phyloP scores from a whole-genome alignment of 208 protist genomes.

The Crithidia acanthocephali region DNA sequence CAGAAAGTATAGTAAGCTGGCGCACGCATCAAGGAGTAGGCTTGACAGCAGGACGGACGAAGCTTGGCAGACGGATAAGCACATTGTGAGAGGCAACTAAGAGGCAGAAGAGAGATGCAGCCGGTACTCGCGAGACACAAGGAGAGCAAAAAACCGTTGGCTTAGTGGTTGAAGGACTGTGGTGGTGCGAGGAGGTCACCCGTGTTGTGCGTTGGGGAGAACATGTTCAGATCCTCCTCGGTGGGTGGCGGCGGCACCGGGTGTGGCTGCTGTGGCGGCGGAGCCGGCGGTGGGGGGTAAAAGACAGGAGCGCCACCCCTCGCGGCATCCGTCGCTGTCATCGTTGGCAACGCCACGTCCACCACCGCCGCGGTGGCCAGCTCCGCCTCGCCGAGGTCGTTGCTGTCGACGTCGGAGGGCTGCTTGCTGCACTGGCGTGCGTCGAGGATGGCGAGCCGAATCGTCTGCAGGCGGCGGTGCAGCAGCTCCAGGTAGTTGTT shows the following conservation, averaged over 20 bases:
- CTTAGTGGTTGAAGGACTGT: conserved; percentile 34
- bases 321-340: background rate
- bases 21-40: no score
- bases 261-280: background rate
- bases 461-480: conserved; percentile 23
- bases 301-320: background rate
- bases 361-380: conserved; percentile 5
- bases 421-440: conserved; percentile 26
- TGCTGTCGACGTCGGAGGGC: conserved; percentile 22
- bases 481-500: conserved; percentile 28
- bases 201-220: conserved; percentile 56
- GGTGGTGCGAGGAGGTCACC: conserved; percentile 45
- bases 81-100: background rate
- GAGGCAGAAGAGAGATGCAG: background rate
- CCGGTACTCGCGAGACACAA: background rate
- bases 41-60: background rate
- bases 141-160: no score
- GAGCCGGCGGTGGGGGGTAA: background rate
- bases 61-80: background rate
- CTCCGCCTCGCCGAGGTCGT: conserved; percentile 13
- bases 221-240: conserved; percentile 34
- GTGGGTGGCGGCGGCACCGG: conserved; percentile 4
- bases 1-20: background rate
- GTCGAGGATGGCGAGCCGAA: conserved; percentile 34
- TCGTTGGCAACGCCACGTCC: background rate